Conservation (phyloP, 441 rosid genomes). For the Erysimum cheiri region DNA sequence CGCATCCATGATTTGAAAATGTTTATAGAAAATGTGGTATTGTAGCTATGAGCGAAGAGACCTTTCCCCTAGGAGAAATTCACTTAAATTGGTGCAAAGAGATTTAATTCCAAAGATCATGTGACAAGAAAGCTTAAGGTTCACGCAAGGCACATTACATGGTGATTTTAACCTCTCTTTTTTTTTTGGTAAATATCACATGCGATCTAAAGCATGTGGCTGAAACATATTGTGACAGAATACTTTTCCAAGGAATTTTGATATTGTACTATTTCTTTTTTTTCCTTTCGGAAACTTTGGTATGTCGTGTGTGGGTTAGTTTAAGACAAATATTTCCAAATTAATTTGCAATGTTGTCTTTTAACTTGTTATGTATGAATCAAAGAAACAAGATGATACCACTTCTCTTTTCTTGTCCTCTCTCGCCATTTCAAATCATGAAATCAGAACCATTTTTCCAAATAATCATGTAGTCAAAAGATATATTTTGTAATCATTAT, state of each 20-base stretch:
- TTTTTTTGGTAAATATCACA: not conserved
- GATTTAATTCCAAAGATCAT: not conserved
- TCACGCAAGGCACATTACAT: slow-evolving; percentile 27
- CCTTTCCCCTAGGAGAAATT: not conserved
- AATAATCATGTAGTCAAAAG: slow-evolving; percentile 16
- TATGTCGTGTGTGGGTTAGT: not conserved
- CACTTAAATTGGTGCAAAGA: not conserved
- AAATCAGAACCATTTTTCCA: slow-evolving; percentile 9
- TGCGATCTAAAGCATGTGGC: slow-evolving; percentile 3
- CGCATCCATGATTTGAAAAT: too few species aligned
- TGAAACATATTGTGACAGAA: not conserved
- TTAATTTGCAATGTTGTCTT: not conserved
- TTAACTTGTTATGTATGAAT: not conserved
- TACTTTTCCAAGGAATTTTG: not conserved
- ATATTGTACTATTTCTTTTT: not conserved
- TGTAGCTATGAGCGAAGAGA: not conserved
- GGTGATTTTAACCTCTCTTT: not conserved
- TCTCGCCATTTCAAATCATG: slow-evolving; percentile 16
- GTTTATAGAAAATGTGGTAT: too few species aligned
- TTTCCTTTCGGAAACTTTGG: not conserved
- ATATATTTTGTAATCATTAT: not conserved
- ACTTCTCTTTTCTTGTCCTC: slow-evolving; percentile 7
- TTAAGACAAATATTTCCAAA: too few species aligned
- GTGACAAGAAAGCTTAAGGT: slow-evolving; percentile 9
- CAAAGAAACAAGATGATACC: slow-evolving; percentile 4